Conservation (phyloP, 495 filamentous ascomycete species). For the Oidiodendron maius region DNA sequence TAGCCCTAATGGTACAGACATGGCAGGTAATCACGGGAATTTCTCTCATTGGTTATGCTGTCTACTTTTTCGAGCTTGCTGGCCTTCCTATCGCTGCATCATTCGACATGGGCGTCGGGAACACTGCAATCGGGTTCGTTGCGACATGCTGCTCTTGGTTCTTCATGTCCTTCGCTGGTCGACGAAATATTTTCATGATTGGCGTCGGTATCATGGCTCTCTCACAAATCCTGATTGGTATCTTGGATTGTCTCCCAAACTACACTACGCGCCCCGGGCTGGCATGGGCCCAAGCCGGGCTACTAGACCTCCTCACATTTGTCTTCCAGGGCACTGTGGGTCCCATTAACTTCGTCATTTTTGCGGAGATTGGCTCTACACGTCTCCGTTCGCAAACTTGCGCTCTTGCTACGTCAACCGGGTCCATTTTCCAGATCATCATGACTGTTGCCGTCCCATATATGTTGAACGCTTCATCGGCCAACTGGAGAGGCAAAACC, state of each 20-base stretch:
- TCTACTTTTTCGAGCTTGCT: slow-evolving; percentile 65
- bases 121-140: slow-evolving; percentile 16
- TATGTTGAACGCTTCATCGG: slow-evolving; percentile 60
- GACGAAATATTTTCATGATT: slow-evolving; percentile 2
- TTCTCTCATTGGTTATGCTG: slow-evolving; percentile 58
- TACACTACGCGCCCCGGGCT: slow-evolving; percentile 1
- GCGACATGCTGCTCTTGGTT: slow-evolving; percentile 31
- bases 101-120: slow-evolving; percentile 46
- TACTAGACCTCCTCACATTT: background rate
- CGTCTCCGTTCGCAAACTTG: slow-evolving; percentile 53
- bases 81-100: slow-evolving; percentile 48
- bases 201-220: slow-evolving; percentile 35
- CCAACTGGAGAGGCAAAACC: slow-evolving; percentile 57
- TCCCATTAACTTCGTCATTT: slow-evolving; percentile 52
- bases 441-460: slow-evolving; percentile 62
- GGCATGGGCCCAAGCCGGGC: slow-evolving; percentile 3
- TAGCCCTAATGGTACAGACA: slow-evolving; percentile 60
- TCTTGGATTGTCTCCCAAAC: slow-evolving; percentile 18
- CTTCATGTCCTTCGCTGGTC: background rate
- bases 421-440: slow-evolving; percentile 50
- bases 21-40: slow-evolving; percentile 68
- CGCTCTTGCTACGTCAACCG: slow-evolving; percentile 53
- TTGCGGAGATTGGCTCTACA: slow-evolving; percentile 35
- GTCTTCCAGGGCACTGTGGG: slow-evolving; percentile 38
- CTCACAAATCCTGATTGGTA: slow-evolving; percentile 22